Evolutionary conservation across 768 basidiomycete genomes (phyloP), one percentile per base, ranked within the genome.

Genomic region (Suillus cothurnatus): DNA sequence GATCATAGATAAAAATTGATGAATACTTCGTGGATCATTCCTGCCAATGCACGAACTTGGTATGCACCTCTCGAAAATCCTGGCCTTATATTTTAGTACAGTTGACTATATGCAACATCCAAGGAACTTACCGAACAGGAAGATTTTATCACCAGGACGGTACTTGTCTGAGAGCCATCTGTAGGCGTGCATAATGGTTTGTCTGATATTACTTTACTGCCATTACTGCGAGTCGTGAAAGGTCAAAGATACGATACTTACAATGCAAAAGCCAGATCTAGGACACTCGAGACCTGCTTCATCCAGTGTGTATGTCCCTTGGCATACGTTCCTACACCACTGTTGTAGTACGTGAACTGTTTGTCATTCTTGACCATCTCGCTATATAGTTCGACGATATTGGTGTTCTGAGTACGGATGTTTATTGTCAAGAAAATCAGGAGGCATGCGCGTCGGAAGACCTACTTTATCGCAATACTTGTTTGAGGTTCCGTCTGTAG

Each of bases 51-150:
- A 32, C 82, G 77, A 4, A 77, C 80, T 69, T 82, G 82, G 65
- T 81, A 84, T 19, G 81, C 83, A 6, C 82, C 82, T n/a, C 83
- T 80, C 2, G 83, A 83, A 66, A 80, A 83, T 4, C 82, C 82
- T 83, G 43, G 8, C 39, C 34, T 9, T 21, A 5, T 55, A 12
- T 34, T 73, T 26, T 69, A 68, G 41, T 11, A 32, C 8, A 26
- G 1, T 32, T 50, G 43, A 32, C 19, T 21, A 12, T 11, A 55
- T 23, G 52, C 41, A 9, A 17, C 7, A 31, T n/a, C 26, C 34
- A 39, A 32, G 31, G 6, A n/a, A 31, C 71, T 36, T 53, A 79
- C 81, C 82, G 53, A 84, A 82, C 6, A 83, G 61, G 67, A 73
- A 82, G 26, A 84, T 78, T 31, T 64, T 70, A 62, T 83, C 82